These are phyloP conservation scores for Diaporthe destruens DNA, from an alignment of 2,329 filamentous ascomycete species.

Conservation along the genomic window DNA sequence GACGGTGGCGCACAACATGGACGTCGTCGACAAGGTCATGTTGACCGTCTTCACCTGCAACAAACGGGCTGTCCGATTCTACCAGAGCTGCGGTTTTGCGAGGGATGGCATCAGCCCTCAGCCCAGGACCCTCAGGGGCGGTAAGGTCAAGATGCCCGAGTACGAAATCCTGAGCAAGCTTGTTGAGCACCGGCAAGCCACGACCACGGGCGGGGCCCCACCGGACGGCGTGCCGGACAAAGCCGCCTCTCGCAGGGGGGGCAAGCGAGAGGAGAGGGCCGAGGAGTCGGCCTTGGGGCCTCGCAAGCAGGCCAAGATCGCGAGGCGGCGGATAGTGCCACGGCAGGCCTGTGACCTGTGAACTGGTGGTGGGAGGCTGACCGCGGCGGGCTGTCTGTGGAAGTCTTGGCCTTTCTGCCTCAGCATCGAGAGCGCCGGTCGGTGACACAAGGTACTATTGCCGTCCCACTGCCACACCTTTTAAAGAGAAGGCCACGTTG, in stretches of 20 bases:
- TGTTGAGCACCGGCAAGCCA: conserved; percentile 43
- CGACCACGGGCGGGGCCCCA: background rate
- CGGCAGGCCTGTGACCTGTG: background rate
- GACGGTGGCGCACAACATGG: conserved; percentile 64
- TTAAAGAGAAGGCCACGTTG: too few species aligned
- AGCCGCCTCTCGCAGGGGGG: too few species aligned
- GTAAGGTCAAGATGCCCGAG: conserved; percentile 66
- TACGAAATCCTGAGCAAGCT: conserved; percentile 72
- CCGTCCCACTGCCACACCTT: too few species aligned
- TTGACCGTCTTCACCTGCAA: conserved; percentile 79
- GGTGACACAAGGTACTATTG: too few species aligned
- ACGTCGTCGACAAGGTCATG: conserved; percentile 75
- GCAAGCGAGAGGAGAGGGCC: background rate
- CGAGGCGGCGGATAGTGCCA: conserved; percentile 6
- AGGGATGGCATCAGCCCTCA: conserved; percentile 68
- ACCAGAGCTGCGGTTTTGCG: conserved; percentile 69
- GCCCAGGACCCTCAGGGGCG: conserved; percentile 65
- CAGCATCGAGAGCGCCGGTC: too few species aligned
- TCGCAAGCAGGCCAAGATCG: conserved; percentile 18
- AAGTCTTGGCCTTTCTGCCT: too few species aligned
- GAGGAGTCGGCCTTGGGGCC: background rate
- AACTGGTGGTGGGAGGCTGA: background rate
- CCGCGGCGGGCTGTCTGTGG: too few species aligned
- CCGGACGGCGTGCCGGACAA: too few species aligned
- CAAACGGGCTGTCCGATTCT: conserved; percentile 68